These are phyloP conservation scores for Kodamaea kakaduensis DNA, from an alignment of 805 yeast species.

Conservation along the genomic window DNA sequence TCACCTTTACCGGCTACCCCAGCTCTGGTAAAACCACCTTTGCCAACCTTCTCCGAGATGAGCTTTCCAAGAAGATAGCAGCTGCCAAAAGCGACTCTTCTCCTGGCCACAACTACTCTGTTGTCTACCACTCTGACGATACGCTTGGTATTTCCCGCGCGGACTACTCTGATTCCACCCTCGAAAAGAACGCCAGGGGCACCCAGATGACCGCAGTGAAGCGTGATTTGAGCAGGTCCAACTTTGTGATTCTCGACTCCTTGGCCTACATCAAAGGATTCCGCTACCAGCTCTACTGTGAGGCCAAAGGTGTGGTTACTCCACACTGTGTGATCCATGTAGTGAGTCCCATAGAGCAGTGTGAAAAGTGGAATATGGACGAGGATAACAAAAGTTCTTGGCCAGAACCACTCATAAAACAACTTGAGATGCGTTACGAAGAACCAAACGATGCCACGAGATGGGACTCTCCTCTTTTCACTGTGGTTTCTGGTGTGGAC, in stretches of 20 bases:
- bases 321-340: conserved; percentile 81
- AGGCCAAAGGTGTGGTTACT: conserved; percentile 79
- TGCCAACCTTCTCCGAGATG: conserved; percentile 51
- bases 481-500: conserved; percentile 54
- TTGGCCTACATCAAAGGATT: conserved; percentile 91
- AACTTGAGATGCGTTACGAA: conserved; percentile 80
- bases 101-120: conserved; percentile 53
- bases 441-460: conserved; percentile 83
- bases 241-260: conserved; percentile 80
- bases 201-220: conserved; percentile 86
- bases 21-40: conserved; percentile 77
- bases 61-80: conserved; percentile 45
- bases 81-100: conserved; percentile 33
- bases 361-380: conserved; percentile 57
- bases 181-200: conserved; percentile 81
- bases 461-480: conserved; percentile 93
- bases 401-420: conserved; percentile 62
- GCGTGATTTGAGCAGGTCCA: conserved; percentile 63
- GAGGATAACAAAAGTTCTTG: conserved; percentile 42
- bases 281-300: conserved; percentile 90
- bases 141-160: conserved; percentile 65
- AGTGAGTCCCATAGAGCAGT: conserved; percentile 59
- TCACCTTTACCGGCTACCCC: conserved; percentile 82
- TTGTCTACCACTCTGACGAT: conserved; percentile 75
- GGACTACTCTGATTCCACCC: conserved; percentile 64